Evolutionary conservation across 176 grass and related monocot species (phyloP).

Genomic region (Saccharum spontaneum): DNA sequence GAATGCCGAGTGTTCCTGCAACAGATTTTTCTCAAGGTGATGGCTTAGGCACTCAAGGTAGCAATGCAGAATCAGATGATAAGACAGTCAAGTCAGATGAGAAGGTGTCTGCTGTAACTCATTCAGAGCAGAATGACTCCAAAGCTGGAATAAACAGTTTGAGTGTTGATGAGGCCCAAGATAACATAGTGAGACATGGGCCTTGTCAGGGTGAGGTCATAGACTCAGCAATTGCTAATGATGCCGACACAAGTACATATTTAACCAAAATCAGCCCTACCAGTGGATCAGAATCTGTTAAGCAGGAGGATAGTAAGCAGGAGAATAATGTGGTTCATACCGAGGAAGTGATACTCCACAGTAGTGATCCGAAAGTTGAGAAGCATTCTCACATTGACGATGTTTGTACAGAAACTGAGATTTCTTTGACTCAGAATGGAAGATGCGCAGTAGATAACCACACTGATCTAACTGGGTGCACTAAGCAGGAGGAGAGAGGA

Average conservation of each 20-base stretch:
- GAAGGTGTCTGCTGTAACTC: conserved; percentile 17
- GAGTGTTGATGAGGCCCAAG: conserved; percentile 17
- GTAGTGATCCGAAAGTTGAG: conserved; percentile 34
- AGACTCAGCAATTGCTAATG: conserved; percentile 33
- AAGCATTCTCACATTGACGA: conserved; percentile 16
- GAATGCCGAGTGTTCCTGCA: not conserved
- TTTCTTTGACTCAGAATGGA: conserved; percentile 34
- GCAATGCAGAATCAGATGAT: conserved; percentile 15
- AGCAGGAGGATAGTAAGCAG: conserved; percentile 37
- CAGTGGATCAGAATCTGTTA: conserved; percentile 22
- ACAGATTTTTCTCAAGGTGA: conserved; percentile 25
- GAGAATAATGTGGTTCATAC: conserved; percentile 27
- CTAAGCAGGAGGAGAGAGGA: conserved; percentile 24
- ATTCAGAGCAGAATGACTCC: conserved; percentile 18
- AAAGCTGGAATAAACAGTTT: not conserved
- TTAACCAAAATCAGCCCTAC: conserved; percentile 26
- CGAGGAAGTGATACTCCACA: conserved; percentile 32
- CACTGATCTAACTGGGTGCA: conserved; percentile 18
- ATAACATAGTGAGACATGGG: conserved; percentile 12
- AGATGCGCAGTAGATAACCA: conserved; percentile 27
- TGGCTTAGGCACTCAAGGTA: conserved; percentile 17
- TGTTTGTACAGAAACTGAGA: conserved; percentile 11
- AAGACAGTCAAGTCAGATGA: conserved; percentile 10
- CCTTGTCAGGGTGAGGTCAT: conserved; percentile 48
- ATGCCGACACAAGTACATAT: not conserved